Evolutionary conservation across 2,329 filamentous ascomycete genomes (phyloP), one percentile per base, ranked within the genome.

Genomic region (Trichoderma sp.): DNA sequence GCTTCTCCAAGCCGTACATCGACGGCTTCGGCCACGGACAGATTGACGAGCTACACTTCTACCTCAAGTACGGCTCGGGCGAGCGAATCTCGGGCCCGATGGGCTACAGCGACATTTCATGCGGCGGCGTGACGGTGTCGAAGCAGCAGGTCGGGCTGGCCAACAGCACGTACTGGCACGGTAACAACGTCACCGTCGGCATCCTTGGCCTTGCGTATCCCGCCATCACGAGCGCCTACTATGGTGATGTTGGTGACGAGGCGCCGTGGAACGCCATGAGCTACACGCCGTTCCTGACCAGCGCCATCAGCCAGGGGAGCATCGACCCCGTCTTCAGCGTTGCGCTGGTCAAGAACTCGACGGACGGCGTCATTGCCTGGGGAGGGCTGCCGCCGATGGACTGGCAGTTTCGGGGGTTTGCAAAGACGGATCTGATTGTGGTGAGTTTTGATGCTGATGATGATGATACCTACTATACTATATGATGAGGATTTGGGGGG

Each of bases 161-260:
- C 58, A 86, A 83, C 75, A 79, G 78, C 71, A 86, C 86, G 3
- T 83, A 82, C 76, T 88, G 86, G 86, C 80, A 80, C 70, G 86
- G 86, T 60, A 83, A 87, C 78, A 87, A 87, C 76, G 75, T 83
- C 57, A 87, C 86, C 28, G 84, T 84, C 70, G 86, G 86, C 6
- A 79, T 88, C 58, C 77, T 88, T 24, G 86, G 86, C 0, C 81
- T 88, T 71, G 86, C 84, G 0, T 88, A 86, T 70, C 84, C 85
- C 2, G 81, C 84, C 53, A 77, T 88, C 34, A 87, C 86, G 1
- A 86, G 82, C 65, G 84, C 83, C 14, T 88, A 83, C 73, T 80
- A 80, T 32, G 85, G 84, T 24, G 76, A 79, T 1, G 75, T 80
- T 12, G 77, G 78, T 3, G 79, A 83, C n/a, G 82, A 84, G 57